Conservation (phyloP, 257 asterid genomes). For the Ocimum tenuiflorum region DNA sequence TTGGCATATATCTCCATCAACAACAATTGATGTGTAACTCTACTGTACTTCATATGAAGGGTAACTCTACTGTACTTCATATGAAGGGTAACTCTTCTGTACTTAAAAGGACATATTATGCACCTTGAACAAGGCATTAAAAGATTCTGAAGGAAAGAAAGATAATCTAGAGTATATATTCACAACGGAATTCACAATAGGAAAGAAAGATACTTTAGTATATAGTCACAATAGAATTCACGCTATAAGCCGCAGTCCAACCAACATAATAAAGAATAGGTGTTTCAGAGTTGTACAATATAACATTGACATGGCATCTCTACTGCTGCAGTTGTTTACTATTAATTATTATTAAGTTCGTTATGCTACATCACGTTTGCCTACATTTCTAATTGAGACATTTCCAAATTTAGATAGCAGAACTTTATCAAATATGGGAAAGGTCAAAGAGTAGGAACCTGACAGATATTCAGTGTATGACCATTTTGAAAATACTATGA, state of each 20-base stretch:
- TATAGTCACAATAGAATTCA: neutral
- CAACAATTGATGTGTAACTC: constrained; percentile 6
- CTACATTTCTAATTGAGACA: neutral
- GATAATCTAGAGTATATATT: neutral
- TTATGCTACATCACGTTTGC: neutral
- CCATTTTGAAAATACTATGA: neutral
- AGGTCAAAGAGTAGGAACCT: neutral
- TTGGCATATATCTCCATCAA: neutral
- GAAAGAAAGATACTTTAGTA: neutral
- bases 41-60: neutral
- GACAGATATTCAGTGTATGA: constrained; percentile 3
- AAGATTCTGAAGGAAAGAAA: constrained; percentile 4
- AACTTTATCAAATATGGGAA: neutral
- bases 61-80: constrained; percentile 1
- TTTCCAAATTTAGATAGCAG: neutral
- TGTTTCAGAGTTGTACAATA: neutral
- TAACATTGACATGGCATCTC: neutral
- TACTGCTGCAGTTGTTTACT: neutral
- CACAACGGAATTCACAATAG: constrained; percentile 1
- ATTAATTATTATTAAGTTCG: neutral
- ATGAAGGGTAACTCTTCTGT: constrained; percentile 4
- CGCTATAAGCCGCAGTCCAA: constrained; percentile 2
- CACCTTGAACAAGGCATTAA: neutral
- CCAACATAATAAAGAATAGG: constrained; percentile 1
- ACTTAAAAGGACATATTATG: constrained; percentile 2